A percentile compares a stretch with the other conserved stretches of the same genome.
phyloP scores from a whole-genome alignment of 495 filamentous ascomycete species.

The Talaromyces adpressus region DNA sequence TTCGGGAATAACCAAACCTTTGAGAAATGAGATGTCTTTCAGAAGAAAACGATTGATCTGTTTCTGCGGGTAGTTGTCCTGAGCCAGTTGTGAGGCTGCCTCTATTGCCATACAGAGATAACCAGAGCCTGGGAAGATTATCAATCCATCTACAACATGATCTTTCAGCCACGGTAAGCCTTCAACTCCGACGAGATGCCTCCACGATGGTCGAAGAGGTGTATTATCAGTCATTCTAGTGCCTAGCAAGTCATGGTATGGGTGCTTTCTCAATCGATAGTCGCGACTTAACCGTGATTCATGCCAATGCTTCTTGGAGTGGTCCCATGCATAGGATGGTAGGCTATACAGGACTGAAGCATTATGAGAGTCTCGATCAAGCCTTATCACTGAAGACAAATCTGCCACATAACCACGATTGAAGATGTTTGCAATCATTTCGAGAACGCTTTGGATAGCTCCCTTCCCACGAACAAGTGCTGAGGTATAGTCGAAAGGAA shows the following conservation, averaged over 20 bases:
- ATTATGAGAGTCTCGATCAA: not conserved
- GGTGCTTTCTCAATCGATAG: constrained; percentile 6
- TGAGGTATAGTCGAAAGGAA: constrained; percentile 17
- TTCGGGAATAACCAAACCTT: not conserved
- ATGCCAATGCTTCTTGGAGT: constrained; percentile 24
- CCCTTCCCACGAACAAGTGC: constrained; percentile 19
- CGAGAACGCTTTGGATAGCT: constrained; percentile 12
- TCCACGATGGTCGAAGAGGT: constrained; percentile 25
- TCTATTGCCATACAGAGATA: constrained; percentile 44
- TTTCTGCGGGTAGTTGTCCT: not conserved
- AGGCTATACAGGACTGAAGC: constrained; percentile 10
- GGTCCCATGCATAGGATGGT: constrained; percentile 16
- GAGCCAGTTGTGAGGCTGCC: constrained; percentile 22
- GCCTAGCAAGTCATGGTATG: constrained; percentile 25
- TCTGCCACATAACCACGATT: constrained; percentile 5
- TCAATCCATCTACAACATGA: constrained; percentile 17
- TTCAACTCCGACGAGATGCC: constrained; percentile 17
- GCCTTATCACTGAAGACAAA: not conserved
- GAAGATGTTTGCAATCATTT: not conserved
- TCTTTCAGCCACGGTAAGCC: constrained; percentile 30
- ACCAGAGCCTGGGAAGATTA: constrained; percentile 32
- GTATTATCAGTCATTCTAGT: constrained; percentile 16
- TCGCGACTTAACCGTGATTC: constrained; percentile 11
- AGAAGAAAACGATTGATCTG: not conserved
- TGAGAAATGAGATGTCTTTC: not conserved